Base-by-base conservation (phyloP, 2,329 filamentous ascomycete species). In the Camptophora hylomeconis region DNA sequence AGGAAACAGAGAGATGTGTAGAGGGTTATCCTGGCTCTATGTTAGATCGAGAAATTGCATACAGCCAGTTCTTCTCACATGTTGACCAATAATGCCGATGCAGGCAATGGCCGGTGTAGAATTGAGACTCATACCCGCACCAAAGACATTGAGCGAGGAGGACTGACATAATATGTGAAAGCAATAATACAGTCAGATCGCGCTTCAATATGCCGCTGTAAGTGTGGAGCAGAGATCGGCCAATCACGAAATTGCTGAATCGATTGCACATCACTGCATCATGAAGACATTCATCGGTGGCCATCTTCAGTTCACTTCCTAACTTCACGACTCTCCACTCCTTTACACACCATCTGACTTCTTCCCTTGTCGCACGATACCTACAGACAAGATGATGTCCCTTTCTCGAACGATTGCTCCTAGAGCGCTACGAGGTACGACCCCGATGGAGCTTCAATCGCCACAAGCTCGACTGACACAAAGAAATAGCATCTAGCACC, bases 21-120 rank as follows among this genome's bases (percentile, higher is more conserved):
- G 77, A 35, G 87, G 89, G 51, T 94, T 93, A 61, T 95, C 92
- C 86, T 95, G 49, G 8, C n/a, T n/a, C n/a, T n/a, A n/a, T n/a
- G n/a, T n/a, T n/a, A n/a, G n/a, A 23, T 14, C 16, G 9, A 7
- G 7, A 17, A 24, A 18, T 18, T 10, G 8, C 10, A 5, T 12
- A 10, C 16, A 11, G 17, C 24, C n/a, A 26, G 20, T 28, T 10
- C 15, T 24, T 33, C 67, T 45, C 66, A 92, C 86, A 56, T 92
- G 80, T 59, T 89, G 84, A 44, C 89, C 87, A 47, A 98, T 92
- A 29, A 95, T 67, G 55, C 84, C 86, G 46, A 98, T 75, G 52
- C 86, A 93, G 55, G 83, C 86, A 56, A 95, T 89, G 19, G 79
- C 82, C 17, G 87, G 78, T 31, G 54, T 50, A 20, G 61, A 35